These are phyloP conservation scores for Saccharomycopsis sp. DNA, from an alignment of 805 yeast genomes.

Conservation along the genomic window DNA sequence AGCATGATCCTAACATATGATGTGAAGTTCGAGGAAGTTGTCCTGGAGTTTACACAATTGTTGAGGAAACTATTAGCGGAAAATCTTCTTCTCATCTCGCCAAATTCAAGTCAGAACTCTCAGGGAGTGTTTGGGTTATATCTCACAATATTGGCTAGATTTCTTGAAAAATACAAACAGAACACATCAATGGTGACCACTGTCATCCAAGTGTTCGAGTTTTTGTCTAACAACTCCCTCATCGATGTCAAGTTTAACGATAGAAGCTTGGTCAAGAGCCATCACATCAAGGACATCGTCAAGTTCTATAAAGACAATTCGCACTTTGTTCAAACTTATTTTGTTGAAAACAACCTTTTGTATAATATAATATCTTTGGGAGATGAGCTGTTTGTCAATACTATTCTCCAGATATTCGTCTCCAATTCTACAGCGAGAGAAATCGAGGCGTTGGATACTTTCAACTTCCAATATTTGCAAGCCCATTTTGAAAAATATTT, in stretches of 20 bases:
- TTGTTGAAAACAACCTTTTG: conserved; percentile 8
- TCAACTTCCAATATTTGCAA: conserved; percentile 2
- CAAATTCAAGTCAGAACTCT: conserved; percentile 2
- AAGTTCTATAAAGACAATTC: conserved; percentile 18
- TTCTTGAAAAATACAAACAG: neutral
- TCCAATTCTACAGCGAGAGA: conserved; percentile 11
- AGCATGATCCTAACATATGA: neutral
- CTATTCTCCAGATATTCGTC: conserved; percentile 6
- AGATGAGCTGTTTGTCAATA: neutral
- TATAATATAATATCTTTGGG: neutral
- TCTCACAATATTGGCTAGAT: conserved; percentile 3
- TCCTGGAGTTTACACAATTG: neutral
- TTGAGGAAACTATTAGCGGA: neutral
- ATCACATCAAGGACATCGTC: conserved; percentile 15
- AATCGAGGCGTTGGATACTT: neutral
- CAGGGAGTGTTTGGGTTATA: conserved; percentile 1
- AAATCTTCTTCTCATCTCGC: conserved; percentile 5
- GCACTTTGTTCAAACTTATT: conserved; percentile 7
- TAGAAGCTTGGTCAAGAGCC: conserved; percentile 5
- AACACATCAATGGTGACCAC: neutral
- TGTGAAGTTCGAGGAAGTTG: neutral
- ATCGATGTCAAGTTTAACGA: conserved; percentile 6
- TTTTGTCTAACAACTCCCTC: conserved; percentile 5
- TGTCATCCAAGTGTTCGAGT: conserved; percentile 4
- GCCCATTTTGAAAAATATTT: neutral